These are phyloP conservation scores for Panicum miliaceum DNA, from an alignment of 176 grass and related monocot species.

Conservation along the genomic window DNA sequence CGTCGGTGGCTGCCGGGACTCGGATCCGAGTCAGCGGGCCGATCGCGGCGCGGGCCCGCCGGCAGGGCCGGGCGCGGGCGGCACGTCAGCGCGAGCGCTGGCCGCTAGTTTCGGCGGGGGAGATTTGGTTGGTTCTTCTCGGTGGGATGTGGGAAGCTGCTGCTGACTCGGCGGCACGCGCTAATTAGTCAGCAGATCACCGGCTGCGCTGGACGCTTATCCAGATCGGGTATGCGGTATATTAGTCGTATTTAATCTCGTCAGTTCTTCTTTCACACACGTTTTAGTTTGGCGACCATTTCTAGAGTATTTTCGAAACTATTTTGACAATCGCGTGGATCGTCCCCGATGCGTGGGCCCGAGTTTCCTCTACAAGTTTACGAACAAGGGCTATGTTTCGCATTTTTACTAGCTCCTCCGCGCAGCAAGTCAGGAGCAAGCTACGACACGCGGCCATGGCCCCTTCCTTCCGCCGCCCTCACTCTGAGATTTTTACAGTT, in stretches of 20 bases:
- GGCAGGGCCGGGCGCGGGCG: not conserved
- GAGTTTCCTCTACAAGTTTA: too few relatives aligned
- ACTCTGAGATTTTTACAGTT: too few relatives aligned
- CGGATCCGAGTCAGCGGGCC: slow-evolving; percentile 46
- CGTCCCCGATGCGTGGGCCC: too few relatives aligned
- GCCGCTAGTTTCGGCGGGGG: slow-evolving; percentile 1
- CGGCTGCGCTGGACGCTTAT: not conserved
- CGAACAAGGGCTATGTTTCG: too few relatives aligned
- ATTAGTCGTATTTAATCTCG: not conserved
- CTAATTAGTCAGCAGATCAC: not conserved
- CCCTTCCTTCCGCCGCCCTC: too few relatives aligned
- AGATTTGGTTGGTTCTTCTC: not conserved
- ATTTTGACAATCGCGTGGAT: too few relatives aligned
- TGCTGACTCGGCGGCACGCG: slow-evolving; percentile 48
- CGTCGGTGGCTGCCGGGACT: not conserved
- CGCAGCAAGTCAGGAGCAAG: too few relatives aligned
- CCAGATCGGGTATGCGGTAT: not conserved
- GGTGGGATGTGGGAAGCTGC: not conserved
- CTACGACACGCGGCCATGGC: too few relatives aligned
- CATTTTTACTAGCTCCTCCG: too few relatives aligned
- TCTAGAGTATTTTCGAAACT: too few relatives aligned
- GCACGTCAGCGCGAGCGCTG: not conserved
- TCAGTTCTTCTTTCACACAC: not conserved
- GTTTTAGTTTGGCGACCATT: not conserved
- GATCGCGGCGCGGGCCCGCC: not conserved